Base-by-base conservation (phyloP, 768 basidiomycete species). In the Kwoniella europaea region DNA sequence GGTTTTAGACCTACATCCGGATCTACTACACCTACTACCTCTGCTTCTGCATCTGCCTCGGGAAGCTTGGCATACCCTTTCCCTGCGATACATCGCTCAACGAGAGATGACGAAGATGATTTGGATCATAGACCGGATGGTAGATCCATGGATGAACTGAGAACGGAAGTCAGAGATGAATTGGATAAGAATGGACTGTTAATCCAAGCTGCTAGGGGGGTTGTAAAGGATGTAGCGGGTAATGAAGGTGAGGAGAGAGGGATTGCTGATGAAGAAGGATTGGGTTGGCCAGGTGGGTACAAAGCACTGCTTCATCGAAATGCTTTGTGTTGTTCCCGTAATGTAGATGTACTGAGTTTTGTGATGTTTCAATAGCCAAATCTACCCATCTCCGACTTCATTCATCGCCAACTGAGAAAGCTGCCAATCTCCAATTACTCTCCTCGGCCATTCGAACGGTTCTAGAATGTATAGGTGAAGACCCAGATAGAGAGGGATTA, bases 381-480 rank as follows among this genome's bases (percentile, higher is more conserved):
- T 93, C 92, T 6, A 95, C 94, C 55, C 84, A 95, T 43, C 89
- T 89, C 63, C 90, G 95, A 66, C 87, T 97, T 55, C 90, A 92
- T 78, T 91, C 92, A 4, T 91, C 92, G 0, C 87, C 90, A 2
- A 88, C 87, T 59, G 91, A 96, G 82, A 89, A 88, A 50, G 86
- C 86, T 2, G 89, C 86, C 54, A 88, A 93, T 56, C 90, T 95
- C 82, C 86, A 88, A 72, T 91, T 88, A 72, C 90, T 99, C 84
- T 87, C 91, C 4, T 86, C 86, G 54, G 97, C 97, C 6, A 91
- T 99, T 71, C 89, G 94, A 67, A 92, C 91, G 46, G 90, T 99
- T 57, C 88, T 99, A 57, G 95, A 98, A 80, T 96, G 94, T 84
- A 95, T 99, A 71, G 97, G 97, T 68, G 97, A 99, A 85, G 97